Percentiles rank a stretch among this genome's conserved stretches.
Evolutionary conservation across 2,329 filamentous ascomycete genomes (phyloP).

Genomic region (Colletotrichum echinochloae): DNA sequence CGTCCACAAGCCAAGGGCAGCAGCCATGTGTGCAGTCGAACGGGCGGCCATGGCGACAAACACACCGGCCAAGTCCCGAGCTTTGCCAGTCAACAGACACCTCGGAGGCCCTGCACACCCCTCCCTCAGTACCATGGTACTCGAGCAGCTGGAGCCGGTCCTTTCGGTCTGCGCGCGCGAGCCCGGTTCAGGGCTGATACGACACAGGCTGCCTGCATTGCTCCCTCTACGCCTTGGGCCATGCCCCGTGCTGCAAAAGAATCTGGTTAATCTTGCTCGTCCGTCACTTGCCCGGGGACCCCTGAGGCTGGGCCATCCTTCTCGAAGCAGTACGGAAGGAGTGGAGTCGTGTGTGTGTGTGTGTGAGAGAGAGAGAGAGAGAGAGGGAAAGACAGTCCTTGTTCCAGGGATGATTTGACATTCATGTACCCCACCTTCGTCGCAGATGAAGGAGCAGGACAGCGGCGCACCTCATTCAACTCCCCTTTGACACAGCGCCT

Average conservation of each 20-base stretch:
- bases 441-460: slow-evolving; percentile 39
- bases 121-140: background rate
- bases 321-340: slow-evolving; percentile 40
- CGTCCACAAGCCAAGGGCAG: slow-evolving; percentile 24
- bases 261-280: slow-evolving; percentile 39
- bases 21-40: slow-evolving; percentile 31
- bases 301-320: slow-evolving; percentile 31
- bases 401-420: slow-evolving; percentile 30
- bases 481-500: slow-evolving; percentile 31
- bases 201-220: slow-evolving; percentile 22
- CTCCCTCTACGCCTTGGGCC: background rate
- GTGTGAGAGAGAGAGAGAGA: background rate
- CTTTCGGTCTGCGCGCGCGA: slow-evolving; percentile 16
- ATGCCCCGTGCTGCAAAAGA: slow-evolving; percentile 27
- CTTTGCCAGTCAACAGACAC: background rate
- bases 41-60: slow-evolving; percentile 33
- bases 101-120: slow-evolving; percentile 5
- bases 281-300: slow-evolving; percentile 25
- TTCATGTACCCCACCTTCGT: slow-evolving; percentile 32
- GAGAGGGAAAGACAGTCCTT: slow-evolving; percentile 4
- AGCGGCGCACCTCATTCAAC: slow-evolving; percentile 33
- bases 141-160: background rate
- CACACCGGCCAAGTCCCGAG: slow-evolving; percentile 6
- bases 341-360: too few species aligned
- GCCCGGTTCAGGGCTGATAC: slow-evolving; percentile 37